A percentile compares a stretch with the other conserved stretches of the same genome.
Conservation (phyloP, 371 early-diverging fungal species). For the Circinella umbellata region DNA sequence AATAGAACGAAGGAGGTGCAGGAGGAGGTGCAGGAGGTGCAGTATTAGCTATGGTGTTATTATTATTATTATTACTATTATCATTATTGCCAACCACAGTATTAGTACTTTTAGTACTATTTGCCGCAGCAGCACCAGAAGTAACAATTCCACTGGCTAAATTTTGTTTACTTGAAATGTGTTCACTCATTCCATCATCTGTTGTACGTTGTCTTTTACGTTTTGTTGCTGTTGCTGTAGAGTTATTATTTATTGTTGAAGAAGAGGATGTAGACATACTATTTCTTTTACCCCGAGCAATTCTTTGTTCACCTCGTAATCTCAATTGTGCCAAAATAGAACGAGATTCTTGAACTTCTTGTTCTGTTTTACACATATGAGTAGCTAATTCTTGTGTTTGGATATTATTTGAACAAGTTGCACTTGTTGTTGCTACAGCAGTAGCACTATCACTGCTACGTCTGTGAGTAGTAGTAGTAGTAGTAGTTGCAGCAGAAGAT, state of each 20-base stretch:
- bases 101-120: background rate
- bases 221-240: background rate
- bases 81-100: too few relatives aligned
- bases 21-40: background rate
- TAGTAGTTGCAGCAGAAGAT: background rate
- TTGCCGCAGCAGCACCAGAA: background rate
- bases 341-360: constrained; percentile 51
- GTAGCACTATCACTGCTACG: background rate
- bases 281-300: constrained; percentile 36
- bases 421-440: background rate
- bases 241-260: background rate
- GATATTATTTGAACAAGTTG: background rate
- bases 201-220: constrained; percentile 1
- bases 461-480: background rate
- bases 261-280: background rate
- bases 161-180: background rate
- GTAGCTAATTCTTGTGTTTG: constrained; percentile 18
- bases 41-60: background rate
- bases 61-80: too few relatives aligned
- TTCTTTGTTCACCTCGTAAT: constrained; percentile 46
- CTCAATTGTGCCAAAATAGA: constrained; percentile 50
- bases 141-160: background rate
- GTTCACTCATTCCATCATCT: background rate
- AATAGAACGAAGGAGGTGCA: constrained; percentile 2
- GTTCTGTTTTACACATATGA: constrained; percentile 42